Evolutionary conservation across 306 rosid genomes (phyloP), one percentile per base, ranked within the genome.

Genomic region (Cicer judaicum): DNA sequence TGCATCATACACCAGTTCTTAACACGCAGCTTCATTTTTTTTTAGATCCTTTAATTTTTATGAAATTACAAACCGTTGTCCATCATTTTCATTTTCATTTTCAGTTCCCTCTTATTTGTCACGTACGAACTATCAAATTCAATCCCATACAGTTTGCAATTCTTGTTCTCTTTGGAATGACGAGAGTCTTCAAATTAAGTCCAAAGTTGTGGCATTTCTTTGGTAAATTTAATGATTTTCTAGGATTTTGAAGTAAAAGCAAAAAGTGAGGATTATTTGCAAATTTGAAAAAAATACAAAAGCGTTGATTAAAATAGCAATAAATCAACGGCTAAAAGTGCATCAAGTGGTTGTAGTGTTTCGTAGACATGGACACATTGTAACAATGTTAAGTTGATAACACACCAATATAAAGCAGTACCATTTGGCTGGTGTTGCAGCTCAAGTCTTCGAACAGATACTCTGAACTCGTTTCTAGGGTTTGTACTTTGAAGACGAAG

Each of bases 391-490:
- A 14, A 15, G 0, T 10, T n/a, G 7, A 13, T 14, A 14, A 52
- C 21, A 4, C 57, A 14, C 0, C 36, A 7, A 54, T 54, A 54
- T 54, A 54, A 54, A 54, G 61, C 34, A 16, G 61, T 54, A 18
- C 36, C 36, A 29, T 29, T 29, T 29, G 36, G 36, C 36, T 29
- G 36, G 7, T 2, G 29, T 41, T 64, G n/a, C 36, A 5, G 36
- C 70, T 64, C 59, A 68, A 48, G 40, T 68, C 73, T 48, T 42
- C 68, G 8, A 14, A n/a, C 48, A 73, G 68, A 73, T 34, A 14
- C 78, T 46, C 11, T 0, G 49, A 74, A 57, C 29, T 42, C 19
- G 12, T 13, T 41, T 61, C 79, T 85, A 83, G 91, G 89, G 87
- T 88, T 88, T 79, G 73, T 21, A 36, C 21, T 8, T 38, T 18